Conservation (phyloP, 108 stramenopile species). For the Skeletonema costatum region DNA sequence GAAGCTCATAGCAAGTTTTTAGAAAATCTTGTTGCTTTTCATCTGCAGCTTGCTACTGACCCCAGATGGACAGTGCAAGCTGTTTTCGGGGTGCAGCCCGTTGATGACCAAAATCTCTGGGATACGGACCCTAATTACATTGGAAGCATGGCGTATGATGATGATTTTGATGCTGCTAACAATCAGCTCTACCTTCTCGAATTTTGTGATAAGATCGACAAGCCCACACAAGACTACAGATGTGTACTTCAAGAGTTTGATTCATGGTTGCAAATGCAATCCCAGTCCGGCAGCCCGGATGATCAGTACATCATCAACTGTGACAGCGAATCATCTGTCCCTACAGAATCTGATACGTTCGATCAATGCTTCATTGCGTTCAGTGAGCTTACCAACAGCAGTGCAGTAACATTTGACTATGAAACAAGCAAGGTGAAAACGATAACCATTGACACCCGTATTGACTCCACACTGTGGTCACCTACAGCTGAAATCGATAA, state of each 20-base stretch:
- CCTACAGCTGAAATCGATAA: constrained; percentile 39
- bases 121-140: constrained; percentile 27
- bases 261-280: constrained; percentile 39
- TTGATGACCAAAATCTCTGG: constrained; percentile 7
- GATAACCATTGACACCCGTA: constrained; percentile 8
- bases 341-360: constrained; percentile 35
- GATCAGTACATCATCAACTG: constrained; percentile 36
- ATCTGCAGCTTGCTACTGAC: too few species aligned
- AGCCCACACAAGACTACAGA: constrained; percentile 4
- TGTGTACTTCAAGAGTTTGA: constrained; percentile 54
- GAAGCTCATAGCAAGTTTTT: background rate
- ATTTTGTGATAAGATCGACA: constrained; percentile 35
- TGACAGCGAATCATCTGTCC: constrained; percentile 33
- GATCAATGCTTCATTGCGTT: constrained; percentile 51
- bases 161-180: constrained; percentile 37
- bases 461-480: constrained; percentile 10
- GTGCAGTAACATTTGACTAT: constrained; percentile 8
- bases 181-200: constrained; percentile 32
- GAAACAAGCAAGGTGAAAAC: constrained; percentile 33
- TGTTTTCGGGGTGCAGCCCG: too few species aligned
- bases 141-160: constrained; percentile 47
- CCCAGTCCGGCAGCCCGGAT: background rate
- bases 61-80: too few species aligned
- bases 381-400: constrained; percentile 18
- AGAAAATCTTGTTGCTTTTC: too few species aligned